Conservation (phyloP, 2,329 filamentous ascomycete species). For the Diaporthe velutina region DNA sequence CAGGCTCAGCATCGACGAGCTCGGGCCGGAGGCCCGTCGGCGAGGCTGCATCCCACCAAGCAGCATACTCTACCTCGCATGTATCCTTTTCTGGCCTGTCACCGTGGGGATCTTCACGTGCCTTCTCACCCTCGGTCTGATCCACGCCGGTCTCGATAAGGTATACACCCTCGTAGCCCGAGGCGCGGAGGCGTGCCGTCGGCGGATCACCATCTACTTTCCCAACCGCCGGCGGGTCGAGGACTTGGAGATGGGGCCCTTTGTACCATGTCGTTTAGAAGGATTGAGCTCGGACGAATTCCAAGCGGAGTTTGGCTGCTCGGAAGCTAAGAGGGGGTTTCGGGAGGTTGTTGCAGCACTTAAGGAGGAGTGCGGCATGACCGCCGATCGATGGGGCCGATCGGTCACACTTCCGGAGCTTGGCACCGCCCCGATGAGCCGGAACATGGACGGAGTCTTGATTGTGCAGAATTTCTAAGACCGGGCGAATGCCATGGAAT, state of each 20-base stretch:
- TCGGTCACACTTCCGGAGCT: not conserved
- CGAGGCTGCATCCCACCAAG: not conserved
- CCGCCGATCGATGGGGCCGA: not conserved
- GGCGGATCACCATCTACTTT: not conserved
- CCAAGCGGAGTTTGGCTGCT: no score
- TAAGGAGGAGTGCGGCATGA: not conserved
- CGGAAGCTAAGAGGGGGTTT: not conserved
- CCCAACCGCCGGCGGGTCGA: not conserved
- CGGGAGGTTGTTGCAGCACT: not conserved
- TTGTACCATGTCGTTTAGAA: not conserved
- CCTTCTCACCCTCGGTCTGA: not conserved
- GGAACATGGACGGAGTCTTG: not conserved
- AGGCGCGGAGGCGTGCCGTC: not conserved
- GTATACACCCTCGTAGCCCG: not conserved
- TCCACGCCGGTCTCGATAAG: not conserved
- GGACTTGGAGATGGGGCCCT: not conserved
- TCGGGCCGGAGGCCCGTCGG: not conserved
- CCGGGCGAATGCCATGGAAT: no score
- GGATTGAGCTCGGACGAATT: not conserved
- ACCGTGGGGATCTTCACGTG: not conserved
- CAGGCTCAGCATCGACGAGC: not conserved
- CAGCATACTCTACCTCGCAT: constrained; percentile 9
- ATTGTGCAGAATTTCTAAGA: not conserved
- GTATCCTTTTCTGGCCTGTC: not conserved
- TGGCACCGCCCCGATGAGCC: no score